Evolutionary conservation across 1,139 yeast species (phyloP).

Genomic region (Taphrina betulina): DNA sequence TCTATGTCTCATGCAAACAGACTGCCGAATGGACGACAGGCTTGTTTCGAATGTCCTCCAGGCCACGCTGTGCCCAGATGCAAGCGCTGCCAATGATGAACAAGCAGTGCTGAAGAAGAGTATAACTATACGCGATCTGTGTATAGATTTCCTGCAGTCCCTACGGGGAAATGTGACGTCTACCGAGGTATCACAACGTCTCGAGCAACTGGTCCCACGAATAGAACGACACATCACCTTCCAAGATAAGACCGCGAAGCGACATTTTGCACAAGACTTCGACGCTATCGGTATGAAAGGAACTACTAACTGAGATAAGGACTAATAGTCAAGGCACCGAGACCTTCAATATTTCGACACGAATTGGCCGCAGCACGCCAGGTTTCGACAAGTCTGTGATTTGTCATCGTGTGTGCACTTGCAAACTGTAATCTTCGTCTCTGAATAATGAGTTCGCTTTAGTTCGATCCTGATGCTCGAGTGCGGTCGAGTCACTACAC

Average conservation of each 20-base stretch:
- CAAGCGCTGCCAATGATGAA: too few species aligned
- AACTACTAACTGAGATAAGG: not conserved
- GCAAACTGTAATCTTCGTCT: not conserved
- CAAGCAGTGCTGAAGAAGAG: too few species aligned
- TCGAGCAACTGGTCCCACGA: constrained; percentile 19
- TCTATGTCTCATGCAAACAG: too few species aligned
- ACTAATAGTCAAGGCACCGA: constrained; percentile 20
- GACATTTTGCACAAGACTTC: constrained; percentile 13
- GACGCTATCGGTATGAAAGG: constrained; percentile 14
- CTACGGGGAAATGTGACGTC: not conserved
- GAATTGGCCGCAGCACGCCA: not conserved
- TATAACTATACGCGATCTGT: not conserved
- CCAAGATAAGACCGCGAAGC: constrained; percentile 12
- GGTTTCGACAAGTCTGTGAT: constrained; percentile 1
- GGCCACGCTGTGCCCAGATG: too few species aligned
- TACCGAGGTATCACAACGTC: too few species aligned
- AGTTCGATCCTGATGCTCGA: constrained; percentile 18
- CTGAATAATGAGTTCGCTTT: constrained; percentile 15
- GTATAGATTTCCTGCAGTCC: not conserved
- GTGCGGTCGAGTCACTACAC: constrained; percentile 2
- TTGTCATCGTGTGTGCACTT: constrained; percentile 3
- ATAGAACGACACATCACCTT: constrained; percentile 21
- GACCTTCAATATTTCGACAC: constrained; percentile 12
- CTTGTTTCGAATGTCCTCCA: too few species aligned
- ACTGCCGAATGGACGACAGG: too few species aligned